Evolutionary conservation across 202 grass and related monocot species (phyloP).

Genomic region (Thinopyrum obtusiflorum): DNA sequence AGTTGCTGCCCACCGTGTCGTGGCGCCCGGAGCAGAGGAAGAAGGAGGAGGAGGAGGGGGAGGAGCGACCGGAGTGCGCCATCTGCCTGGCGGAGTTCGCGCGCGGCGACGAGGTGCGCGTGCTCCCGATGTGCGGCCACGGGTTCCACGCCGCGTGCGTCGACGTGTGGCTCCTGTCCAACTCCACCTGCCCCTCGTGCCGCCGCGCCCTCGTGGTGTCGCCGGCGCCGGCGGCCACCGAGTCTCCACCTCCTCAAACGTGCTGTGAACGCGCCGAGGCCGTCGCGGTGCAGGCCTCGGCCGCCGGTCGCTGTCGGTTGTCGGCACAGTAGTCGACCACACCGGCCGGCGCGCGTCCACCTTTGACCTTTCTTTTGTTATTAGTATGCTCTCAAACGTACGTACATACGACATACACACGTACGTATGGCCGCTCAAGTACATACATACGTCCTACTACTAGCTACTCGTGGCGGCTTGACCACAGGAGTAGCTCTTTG

Average conservation of each 20-base stretch:
- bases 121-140: slow-evolving; percentile 66
- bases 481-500: too few relatives aligned
- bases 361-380: too few relatives aligned
- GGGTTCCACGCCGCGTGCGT: slow-evolving; percentile 72
- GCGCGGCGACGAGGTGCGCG: slow-evolving; percentile 48
- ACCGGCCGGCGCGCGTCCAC: too few relatives aligned
- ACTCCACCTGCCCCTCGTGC: slow-evolving; percentile 71
- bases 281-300: neutral
- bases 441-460: too few relatives aligned
- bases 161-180: slow-evolving; percentile 62
- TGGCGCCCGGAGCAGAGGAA: neutral
- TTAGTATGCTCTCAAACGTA: too few relatives aligned
- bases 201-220: slow-evolving; percentile 39
- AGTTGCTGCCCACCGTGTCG: slow-evolving; percentile 47
- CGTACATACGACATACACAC: too few relatives aligned
- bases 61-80: slow-evolving; percentile 51
- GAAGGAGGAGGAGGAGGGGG: neutral
- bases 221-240: neutral
- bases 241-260: neutral
- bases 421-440: too few relatives aligned
- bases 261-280: neutral
- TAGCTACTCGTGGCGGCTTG: too few relatives aligned
- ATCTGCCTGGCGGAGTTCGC: slow-evolving; percentile 70
- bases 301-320: slow-evolving; percentile 12
- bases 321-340: neutral